Conservation (phyloP, 169 alveolate genomes). For the Cryptosporidium sp. region DNA sequence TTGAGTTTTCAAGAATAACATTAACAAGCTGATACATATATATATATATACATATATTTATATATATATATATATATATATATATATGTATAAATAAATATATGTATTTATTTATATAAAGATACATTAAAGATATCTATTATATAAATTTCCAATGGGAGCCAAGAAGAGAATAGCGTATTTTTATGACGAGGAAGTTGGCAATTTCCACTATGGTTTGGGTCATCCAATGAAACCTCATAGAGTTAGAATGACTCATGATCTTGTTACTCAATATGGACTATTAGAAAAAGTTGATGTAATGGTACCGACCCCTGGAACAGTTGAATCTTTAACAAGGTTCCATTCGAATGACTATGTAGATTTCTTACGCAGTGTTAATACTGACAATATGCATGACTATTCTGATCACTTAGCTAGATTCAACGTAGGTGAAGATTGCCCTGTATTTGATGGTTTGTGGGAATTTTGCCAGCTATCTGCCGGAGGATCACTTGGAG, state of each 20-base stretch:
- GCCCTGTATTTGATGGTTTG: slow-evolving; percentile 92
- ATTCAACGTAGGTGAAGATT: slow-evolving; percentile 91
- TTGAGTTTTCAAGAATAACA: background rate
- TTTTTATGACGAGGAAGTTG: slow-evolving; percentile 86
- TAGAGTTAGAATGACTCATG: slow-evolving; percentile 88
- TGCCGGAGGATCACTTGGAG: slow-evolving; percentile 87
- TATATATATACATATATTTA: background rate
- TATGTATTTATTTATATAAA: background rate
- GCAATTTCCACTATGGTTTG: slow-evolving; percentile 84
- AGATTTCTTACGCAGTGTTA: slow-evolving; percentile 85
- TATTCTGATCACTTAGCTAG: slow-evolving; percentile 86
- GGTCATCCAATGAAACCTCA: slow-evolving; percentile 92
- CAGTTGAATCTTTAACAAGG: slow-evolving; percentile 65
- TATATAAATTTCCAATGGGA: slow-evolving; percentile 28
- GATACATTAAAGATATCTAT: background rate
- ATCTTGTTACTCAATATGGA: slow-evolving; percentile 84
- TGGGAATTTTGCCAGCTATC: slow-evolving; percentile 88
- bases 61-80: background rate
- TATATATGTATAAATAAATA: no score
- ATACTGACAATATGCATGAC: slow-evolving; percentile 85
- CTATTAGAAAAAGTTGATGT: slow-evolving; percentile 76
- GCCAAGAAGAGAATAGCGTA: slow-evolving; percentile 79
- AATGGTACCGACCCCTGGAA: slow-evolving; percentile 76
- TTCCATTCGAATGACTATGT: slow-evolving; percentile 91
- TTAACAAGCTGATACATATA: background rate